Percentiles rank a stretch among this genome's conserved stretches.
These are phyloP conservation scores for Boletus patriciae DNA, from an alignment of 768 basidiomycete species.

Conservation along the genomic window DNA sequence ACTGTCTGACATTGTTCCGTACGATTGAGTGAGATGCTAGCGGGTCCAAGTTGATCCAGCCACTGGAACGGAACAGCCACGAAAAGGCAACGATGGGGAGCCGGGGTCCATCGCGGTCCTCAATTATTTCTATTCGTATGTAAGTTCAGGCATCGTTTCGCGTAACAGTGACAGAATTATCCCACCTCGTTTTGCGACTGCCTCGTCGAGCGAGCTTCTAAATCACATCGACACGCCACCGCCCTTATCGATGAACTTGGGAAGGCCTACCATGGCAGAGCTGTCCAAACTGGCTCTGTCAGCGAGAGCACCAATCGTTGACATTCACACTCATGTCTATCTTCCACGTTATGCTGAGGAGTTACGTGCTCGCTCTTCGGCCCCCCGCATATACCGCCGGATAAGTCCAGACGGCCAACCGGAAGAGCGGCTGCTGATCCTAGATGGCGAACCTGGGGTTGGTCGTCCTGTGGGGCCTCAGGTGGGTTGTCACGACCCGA, in stretches of 20 bases:
- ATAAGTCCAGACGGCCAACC: conserved; percentile 41
- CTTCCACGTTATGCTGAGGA: conserved; percentile 75
- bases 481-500: conserved; percentile 33
- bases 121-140: conserved; percentile 6
- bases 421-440: conserved; percentile 73
- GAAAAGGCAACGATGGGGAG: conserved; percentile 1
- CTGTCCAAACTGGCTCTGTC: conserved; percentile 22
- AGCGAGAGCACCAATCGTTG: conserved; percentile 51
- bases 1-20: conserved; percentile 4
- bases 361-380: conserved; percentile 59
- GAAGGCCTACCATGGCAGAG: conserved; percentile 26
- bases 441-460: conserved; percentile 76
- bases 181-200: conserved; percentile 13
- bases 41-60: not conserved
- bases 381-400: conserved; percentile 64
- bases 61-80: not conserved
- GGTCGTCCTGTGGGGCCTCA: conserved; percentile 82
- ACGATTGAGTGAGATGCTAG: not conserved
- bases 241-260: conserved; percentile 31
- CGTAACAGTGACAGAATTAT: conserved; percentile 20
- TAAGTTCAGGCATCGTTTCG: conserved; percentile 11
- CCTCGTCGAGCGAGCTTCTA: conserved; percentile 13
- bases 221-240: conserved; percentile 10
- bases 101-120: conserved; percentile 12
- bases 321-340: conserved; percentile 87